Conservation (phyloP, 2,329 filamentous ascomycete genomes). For the Ophiocordyceps camponoti-leonardi region DNA sequence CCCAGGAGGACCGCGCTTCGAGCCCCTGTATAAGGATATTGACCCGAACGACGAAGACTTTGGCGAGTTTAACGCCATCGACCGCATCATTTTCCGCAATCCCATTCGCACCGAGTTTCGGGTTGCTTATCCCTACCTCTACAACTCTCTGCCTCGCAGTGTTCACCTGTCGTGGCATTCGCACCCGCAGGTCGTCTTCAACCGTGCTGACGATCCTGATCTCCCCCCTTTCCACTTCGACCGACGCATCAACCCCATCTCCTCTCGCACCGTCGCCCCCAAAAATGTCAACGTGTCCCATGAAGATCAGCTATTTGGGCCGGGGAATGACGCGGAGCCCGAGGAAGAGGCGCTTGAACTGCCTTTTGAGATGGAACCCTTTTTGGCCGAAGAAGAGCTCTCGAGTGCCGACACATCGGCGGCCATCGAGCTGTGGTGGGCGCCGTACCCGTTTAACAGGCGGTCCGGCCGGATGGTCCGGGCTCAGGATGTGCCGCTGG, state of each 20-base stretch:
- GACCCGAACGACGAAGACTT: conserved; percentile 98
- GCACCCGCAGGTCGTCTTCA: conserved; percentile 82
- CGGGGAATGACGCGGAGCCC: conserved; percentile 52
- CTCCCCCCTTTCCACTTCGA: conserved; percentile 96
- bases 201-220: conserved; percentile 70
- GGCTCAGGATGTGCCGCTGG: conserved; percentile 86
- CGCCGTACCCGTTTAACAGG: conserved; percentile 87
- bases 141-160: conserved; percentile 90
- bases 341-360: conserved; percentile 78
- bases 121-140: conserved; percentile 85
- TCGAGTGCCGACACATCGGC: conserved; percentile 79
- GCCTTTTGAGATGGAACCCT: conserved; percentile 65
- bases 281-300: conserved; percentile 87
- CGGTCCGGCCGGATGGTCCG: conserved; percentile 91
- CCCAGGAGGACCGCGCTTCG: conserved; percentile 91
- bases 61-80: conserved; percentile 98
- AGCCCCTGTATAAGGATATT: conserved; percentile 95
- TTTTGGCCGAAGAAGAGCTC: conserved; percentile 75
- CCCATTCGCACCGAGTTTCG: conserved; percentile 92
- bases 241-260: conserved; percentile 94
- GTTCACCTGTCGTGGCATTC: conserved; percentile 91
- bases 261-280: conserved; percentile 79
- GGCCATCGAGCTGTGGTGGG: conserved; percentile 95
- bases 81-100: conserved; percentile 94
- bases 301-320: conserved; percentile 85